Base-by-base conservation (phyloP, 2,329 filamentous ascomycete species). In the Helotiales sp. region DNA sequence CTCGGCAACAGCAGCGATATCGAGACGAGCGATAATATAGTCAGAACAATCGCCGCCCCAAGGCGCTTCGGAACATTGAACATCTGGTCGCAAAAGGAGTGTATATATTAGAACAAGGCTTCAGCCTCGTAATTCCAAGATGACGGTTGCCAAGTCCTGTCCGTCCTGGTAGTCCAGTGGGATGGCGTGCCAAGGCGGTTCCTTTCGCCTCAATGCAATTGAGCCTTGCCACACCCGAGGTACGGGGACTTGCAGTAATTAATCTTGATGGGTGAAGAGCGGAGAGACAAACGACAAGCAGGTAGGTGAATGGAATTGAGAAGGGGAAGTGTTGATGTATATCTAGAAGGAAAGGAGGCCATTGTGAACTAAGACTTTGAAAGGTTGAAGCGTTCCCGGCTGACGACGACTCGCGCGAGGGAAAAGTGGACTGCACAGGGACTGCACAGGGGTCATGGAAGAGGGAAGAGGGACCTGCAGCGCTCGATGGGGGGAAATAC, bases 1-100 rank as follows among this genome's bases (percentile, higher is more conserved):
- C 54, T 55, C 8, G 61, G 62, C 5, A 69, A 40, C 2, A 71
- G 34, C 7, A 66, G 17, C 13, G 59, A 44, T 19, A 69, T 60
- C 0, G 62, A 59, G 5, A 62, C 22, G 10, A 68, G 49, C 22
- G 68, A 69, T 3, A 70, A 29, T 1, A 64, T 22, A 6, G 60
- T 55, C 31, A 69, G 50, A 13, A 67, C 52, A 2, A 66, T 55
- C 6, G 61, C 59, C 8, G 58, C 61, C 6, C 60, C 63, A 17
- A 70, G 55, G 31, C 68, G 61, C 13, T 60, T 66, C 34, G 59
- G 57, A 4, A 62, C 3, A 48, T 31, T 48, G 17, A 48, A 48
- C 46, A 48, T 48, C 46, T 29, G 29, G 17, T 17, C 29, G 15
- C 2, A 8, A 13, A 19, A 42, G 25, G 19, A 42, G n/a, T 44